Percentiles rank a stretch among this genome's conserved stretches.
phyloP scores from a whole-genome alignment of 306 rosid species.

The Corylus americana region DNA sequence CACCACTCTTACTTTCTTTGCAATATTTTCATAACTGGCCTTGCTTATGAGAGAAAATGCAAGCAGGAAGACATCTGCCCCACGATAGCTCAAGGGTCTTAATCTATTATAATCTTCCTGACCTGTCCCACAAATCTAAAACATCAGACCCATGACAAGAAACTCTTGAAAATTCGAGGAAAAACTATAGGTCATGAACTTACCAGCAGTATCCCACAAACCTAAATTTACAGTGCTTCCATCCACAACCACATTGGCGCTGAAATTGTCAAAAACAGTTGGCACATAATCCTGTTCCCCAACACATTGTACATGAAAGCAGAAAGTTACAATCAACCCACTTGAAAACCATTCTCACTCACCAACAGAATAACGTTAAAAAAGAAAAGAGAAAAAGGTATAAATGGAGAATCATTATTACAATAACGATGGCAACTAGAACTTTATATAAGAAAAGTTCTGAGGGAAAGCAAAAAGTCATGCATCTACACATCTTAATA shows the following conservation, averaged over 20 bases:
- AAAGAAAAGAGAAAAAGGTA: neutral
- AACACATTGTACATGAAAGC: slow-evolving; percentile 25
- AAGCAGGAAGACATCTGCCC: slow-evolving; percentile 95
- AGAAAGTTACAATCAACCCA: slow-evolving; percentile 31
- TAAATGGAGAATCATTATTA: neutral
- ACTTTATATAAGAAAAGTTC: neutral
- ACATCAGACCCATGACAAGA: slow-evolving; percentile 30
- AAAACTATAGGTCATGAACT: slow-evolving; percentile 11
- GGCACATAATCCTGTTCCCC: slow-evolving; percentile 91
- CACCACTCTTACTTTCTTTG: slow-evolving; percentile 72
- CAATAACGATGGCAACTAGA: neutral
- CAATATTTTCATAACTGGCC: slow-evolving; percentile 96
- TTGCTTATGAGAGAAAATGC: slow-evolving; percentile 96
- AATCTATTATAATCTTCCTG: slow-evolving; percentile 98
- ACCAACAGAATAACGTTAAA: neutral
- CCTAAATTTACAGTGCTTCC: slow-evolving; percentile 97
- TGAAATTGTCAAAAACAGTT: slow-evolving; percentile 94
- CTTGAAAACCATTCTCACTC: slow-evolving; percentile 19
- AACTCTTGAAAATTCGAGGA: slow-evolving; percentile 5
- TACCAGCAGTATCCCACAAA: slow-evolving; percentile 98
- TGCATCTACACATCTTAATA: neutral
- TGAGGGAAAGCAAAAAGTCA: neutral
- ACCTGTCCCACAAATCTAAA: slow-evolving; percentile 62
- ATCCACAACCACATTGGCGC: slow-evolving; percentile 98
- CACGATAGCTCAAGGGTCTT: slow-evolving; percentile 96